Conservation (phyloP, 2,329 filamentous ascomycete genomes). For the Phialophora macrospora region DNA sequence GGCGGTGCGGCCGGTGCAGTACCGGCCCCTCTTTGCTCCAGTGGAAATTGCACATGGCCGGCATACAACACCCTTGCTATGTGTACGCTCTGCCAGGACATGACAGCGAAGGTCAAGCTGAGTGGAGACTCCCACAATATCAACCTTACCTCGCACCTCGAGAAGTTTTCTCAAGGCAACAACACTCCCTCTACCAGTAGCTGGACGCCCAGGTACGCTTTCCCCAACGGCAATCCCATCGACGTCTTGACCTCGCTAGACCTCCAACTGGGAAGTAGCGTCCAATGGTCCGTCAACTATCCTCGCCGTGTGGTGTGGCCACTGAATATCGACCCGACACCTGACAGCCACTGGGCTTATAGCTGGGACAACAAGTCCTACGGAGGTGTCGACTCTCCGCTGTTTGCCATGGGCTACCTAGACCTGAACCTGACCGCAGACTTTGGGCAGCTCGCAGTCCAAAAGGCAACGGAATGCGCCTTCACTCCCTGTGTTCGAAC, state of each 20-base stretch:
- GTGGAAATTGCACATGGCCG: constrained; percentile 32
- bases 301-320: constrained; percentile 25
- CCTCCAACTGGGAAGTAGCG: constrained; percentile 3
- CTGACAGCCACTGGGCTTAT: constrained; percentile 21
- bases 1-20: constrained; percentile 24
- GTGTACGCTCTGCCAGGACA: constrained; percentile 27
- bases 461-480: constrained; percentile 22
- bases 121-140: constrained; percentile 16
- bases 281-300: constrained; percentile 22
- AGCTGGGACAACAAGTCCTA: constrained; percentile 26
- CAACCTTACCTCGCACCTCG: constrained; percentile 23
- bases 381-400: constrained; percentile 17
- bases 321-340: constrained; percentile 25
- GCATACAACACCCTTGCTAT: constrained; percentile 28
- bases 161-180: constrained; percentile 18
- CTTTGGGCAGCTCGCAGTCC: constrained; percentile 11
- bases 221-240: constrained; percentile 21
- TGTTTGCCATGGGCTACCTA: constrained; percentile 28
- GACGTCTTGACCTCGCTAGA: constrained; percentile 13
- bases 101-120: constrained; percentile 22
- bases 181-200: constrained; percentile 10
- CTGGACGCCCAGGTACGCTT: constrained; percentile 24
- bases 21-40: constrained; percentile 22
- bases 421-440: constrained; percentile 16
- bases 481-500: constrained; percentile 28